These are phyloP conservation scores for Cylindrotheca fusiformis DNA, from an alignment of 108 stramenopile genomes.

Conservation along the genomic window DNA sequence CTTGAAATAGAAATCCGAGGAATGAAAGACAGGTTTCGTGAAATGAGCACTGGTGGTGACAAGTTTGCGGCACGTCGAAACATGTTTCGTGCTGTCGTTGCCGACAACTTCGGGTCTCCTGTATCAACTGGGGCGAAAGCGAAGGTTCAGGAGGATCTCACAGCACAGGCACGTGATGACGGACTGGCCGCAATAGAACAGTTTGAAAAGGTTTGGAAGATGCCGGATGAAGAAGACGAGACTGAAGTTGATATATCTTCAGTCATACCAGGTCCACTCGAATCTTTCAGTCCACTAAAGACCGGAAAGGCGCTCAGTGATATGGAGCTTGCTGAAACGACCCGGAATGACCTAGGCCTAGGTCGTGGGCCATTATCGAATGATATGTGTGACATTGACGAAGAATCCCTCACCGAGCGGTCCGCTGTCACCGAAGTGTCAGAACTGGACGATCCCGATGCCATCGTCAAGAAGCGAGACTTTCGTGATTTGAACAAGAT, in stretches of 20 bases:
- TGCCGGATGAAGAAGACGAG: constrained; percentile 21
- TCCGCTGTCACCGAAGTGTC: too few species aligned
- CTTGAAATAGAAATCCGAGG: constrained; percentile 30
- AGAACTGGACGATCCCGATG: constrained; percentile 7
- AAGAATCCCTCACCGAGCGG: too few species aligned
- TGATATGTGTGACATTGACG: too few species aligned
- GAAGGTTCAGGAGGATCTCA: constrained; percentile 4
- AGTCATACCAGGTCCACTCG: neutral
- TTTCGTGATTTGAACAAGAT: constrained; percentile 6
- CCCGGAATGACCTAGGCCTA: too few species aligned
- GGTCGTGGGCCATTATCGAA: too few species aligned
- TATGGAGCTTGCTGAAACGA: too few species aligned
- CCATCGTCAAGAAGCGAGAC: constrained; percentile 11
- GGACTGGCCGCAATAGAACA: constrained; percentile 10
- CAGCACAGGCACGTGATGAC: constrained; percentile 11
- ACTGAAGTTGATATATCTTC: neutral
- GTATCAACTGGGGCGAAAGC: neutral
- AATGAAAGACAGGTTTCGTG: constrained; percentile 27
- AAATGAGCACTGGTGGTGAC: constrained; percentile 6
- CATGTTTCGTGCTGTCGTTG: neutral
- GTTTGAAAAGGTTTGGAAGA: constrained; percentile 19
- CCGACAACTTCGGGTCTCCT: neutral
- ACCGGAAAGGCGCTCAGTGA: neutral
- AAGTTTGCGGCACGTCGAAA: constrained; percentile 2
- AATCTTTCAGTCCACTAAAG: neutral